Percentiles rank a stretch among this genome's conserved stretches.
Evolutionary conservation across 305 asterid genomes (phyloP).

Genomic region (Fraxinus paxiana): DNA sequence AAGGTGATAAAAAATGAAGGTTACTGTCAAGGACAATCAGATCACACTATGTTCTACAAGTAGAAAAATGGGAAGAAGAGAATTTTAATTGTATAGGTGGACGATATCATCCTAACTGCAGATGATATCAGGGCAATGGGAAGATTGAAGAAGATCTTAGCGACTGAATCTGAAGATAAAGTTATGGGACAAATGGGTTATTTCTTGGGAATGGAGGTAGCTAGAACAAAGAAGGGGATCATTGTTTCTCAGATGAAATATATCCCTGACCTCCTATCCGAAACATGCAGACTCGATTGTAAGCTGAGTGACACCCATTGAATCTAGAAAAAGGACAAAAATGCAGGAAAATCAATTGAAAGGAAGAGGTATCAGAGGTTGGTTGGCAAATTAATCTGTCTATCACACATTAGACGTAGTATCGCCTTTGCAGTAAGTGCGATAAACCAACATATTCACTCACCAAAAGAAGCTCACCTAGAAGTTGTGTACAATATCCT

Average conservation of each 20-base stretch:
- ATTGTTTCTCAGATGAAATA: neutral
- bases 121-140: neutral
- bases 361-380: neutral
- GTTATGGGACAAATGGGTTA: too few relatives aligned
- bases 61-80: neutral
- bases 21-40: neutral
- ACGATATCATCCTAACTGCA: neutral
- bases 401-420: neutral
- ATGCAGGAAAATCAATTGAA: neutral
- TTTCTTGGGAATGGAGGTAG: neutral
- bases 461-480: neutral
- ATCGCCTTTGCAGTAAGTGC: too few relatives aligned
- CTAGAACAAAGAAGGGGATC: neutral
- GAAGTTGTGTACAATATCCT: neutral
- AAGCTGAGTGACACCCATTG: neutral
- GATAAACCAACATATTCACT: neutral
- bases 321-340: neutral
- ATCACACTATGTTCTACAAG: neutral
- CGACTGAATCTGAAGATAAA: neutral
- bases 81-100: neutral
- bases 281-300: neutral
- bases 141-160: neutral
- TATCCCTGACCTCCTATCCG: neutral
- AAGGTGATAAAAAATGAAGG: neutral
- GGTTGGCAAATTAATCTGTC: neutral